Evolutionary conservation across 129 eudicot species (phyloP).

Genomic region (Flaveria trinervia): DNA sequence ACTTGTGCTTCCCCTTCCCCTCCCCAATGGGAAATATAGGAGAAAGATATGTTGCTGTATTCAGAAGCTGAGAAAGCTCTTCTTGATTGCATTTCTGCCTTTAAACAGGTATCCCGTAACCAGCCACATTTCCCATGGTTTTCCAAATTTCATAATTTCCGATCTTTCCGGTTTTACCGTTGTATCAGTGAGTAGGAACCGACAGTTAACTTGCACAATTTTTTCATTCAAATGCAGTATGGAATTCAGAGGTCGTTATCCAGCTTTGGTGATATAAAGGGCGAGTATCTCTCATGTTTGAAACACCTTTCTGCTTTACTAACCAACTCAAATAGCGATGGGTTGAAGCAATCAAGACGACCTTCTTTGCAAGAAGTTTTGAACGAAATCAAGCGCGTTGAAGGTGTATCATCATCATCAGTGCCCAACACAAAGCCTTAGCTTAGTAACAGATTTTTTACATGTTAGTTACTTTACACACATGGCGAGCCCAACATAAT

Average conservation of each 20-base stretch:
- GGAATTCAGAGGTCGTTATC: constrained; percentile 37
- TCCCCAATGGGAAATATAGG: constrained; percentile 25
- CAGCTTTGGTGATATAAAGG: constrained; percentile 48
- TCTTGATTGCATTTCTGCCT: constrained; percentile 68
- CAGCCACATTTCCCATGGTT: background rate
- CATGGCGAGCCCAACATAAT: constrained; percentile 1
- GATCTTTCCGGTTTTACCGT: background rate
- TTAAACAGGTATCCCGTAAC: constrained; percentile 73
- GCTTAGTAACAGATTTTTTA: background rate
- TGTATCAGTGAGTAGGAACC: background rate
- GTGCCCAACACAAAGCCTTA: constrained; percentile 27
- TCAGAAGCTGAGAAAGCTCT: constrained; percentile 55
- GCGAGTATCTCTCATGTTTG: constrained; percentile 72
- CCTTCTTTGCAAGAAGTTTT: constrained; percentile 45
- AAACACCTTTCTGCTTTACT: constrained; percentile 44
- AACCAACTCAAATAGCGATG: background rate
- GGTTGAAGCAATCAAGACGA: constrained; percentile 19
- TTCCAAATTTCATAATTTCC: background rate
- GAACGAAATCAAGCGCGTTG: constrained; percentile 62
- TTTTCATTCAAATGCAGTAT: constrained; percentile 47
- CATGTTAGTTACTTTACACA: background rate
- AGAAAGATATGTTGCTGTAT: constrained; percentile 2
- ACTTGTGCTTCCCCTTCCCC: background rate
- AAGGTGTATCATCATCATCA: constrained; percentile 39
- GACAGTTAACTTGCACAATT: background rate